phyloP scores from a whole-genome alignment of 2,329 filamentous ascomycete genomes.

The Colletotrichum australisinense region DNA sequence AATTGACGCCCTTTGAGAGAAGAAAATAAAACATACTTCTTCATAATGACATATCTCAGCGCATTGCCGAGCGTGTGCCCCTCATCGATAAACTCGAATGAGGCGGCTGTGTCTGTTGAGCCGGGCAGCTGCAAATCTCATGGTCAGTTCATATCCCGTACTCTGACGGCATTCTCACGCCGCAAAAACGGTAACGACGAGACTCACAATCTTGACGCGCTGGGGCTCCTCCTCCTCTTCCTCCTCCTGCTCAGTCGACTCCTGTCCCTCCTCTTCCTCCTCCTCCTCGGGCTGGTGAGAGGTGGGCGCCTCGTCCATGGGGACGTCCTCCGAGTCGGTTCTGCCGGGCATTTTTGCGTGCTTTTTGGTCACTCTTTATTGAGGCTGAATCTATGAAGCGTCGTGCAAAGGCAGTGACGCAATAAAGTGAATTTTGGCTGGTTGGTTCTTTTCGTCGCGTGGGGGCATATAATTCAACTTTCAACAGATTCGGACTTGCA shows the following conservation, averaged over 20 bases:
- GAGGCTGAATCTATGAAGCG: no score
- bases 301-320: constrained; percentile 45
- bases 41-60: constrained; percentile 95
- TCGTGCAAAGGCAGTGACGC: no score
- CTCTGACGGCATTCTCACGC: no score
- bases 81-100: constrained; percentile 93
- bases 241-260: constrained; percentile 56
- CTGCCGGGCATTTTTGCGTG: constrained; percentile 52
- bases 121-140: constrained; percentile 75
- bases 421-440: no score
- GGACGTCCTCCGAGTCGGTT: constrained; percentile 53
- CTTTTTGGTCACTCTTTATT: background rate
- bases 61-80: constrained; percentile 97
- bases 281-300: constrained; percentile 48
- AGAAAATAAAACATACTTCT: constrained; percentile 73
- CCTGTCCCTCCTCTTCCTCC: constrained; percentile 45
- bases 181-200: no score
- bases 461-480: background rate
- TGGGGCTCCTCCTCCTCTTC: constrained; percentile 62
- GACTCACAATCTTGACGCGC: constrained; percentile 71
- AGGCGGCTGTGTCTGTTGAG: constrained; percentile 87
- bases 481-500: constrained; percentile 12
- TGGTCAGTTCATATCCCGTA: no score
- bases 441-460: constrained; percentile 11
- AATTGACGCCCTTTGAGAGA: no score